These are phyloP conservation scores for Choiromyces venosus DNA, from an alignment of 495 filamentous ascomycete genomes.

Conservation along the genomic window DNA sequence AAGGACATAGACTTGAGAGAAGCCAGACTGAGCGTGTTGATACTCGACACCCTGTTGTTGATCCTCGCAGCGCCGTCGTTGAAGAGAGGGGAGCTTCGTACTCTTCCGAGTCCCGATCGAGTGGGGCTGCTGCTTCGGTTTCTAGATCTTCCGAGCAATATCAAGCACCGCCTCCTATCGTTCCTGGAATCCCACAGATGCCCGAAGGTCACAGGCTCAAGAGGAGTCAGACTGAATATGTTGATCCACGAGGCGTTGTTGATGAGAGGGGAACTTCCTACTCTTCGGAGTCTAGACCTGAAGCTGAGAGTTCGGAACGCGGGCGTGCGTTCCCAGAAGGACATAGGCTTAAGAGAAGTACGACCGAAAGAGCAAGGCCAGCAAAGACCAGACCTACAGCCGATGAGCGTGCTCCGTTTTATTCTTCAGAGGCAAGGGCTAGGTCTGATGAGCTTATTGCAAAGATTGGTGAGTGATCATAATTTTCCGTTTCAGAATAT, in stretches of 20 bases:
- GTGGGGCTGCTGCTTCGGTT: slow-evolving; percentile 5
- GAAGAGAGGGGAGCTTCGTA: not conserved
- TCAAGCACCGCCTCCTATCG: not conserved
- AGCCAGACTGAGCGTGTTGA: not conserved
- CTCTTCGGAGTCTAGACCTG: not conserved
- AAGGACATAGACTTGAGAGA: not conserved
- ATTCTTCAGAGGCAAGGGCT: not conserved
- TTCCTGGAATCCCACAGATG: not conserved
- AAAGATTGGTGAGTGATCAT: not conserved
- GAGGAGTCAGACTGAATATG: not conserved
- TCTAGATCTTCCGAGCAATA: not conserved
- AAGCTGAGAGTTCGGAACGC: not conserved
- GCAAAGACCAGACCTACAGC: not conserved
- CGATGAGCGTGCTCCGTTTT: not conserved
- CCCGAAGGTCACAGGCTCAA: slow-evolving; percentile 2
- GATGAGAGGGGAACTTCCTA: not conserved
- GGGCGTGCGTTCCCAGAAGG: not conserved
- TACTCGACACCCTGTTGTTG: not conserved
- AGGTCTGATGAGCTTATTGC: not conserved
- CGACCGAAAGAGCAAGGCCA: not conserved
- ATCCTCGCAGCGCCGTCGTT: not conserved
- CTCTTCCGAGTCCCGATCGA: slow-evolving; percentile 8
- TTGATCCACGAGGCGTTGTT: not conserved
- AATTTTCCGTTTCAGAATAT: not conserved
- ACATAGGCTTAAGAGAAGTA: not conserved